Base-by-base conservation (phyloP, 306 rosid species). In the Geum urbanum region DNA sequence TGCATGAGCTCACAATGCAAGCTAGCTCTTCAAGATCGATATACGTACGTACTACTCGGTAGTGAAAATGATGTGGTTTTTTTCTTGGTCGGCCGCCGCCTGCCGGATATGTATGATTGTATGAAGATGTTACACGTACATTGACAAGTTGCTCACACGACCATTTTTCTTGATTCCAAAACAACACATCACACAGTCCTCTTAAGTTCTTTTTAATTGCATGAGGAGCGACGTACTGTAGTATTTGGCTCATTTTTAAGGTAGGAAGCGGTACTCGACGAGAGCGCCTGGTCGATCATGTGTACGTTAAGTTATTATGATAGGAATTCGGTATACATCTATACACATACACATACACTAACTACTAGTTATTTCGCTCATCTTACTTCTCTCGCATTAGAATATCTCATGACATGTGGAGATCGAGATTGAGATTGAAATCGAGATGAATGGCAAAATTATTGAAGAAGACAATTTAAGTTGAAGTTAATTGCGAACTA, bases 401-500 rank as follows among this genome's bases (percentile, higher is more conserved):
- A 83, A 86, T 59, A 32, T 59, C 64, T 32, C 45, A 35, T 59
- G 72, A 74, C 79, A 87, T 68, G 91, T 79, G 91, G 66, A 74
- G 82, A 32, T 32, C 2, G 27, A n/a, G n/a, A n/a, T n/a, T n/a
- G 37, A 32, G 37, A 32, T 32, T 32, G 37, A 32, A 2, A 24
- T 24, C 27, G 37, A 32, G 79, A 69, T 62, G 72, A 50, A 66
- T 75, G 83, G 62, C 65, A 50, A 59, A 75, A 85, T 84, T 84
- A 87, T 81, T 80, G 87, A 87, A 32, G 37, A 32, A 32, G 37
- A 80, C 80, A 81, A 67, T 81, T 68, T 82, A 80, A 82, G 72
- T 78, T 68, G 46, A 60, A 60, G 47, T 60, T 58, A n/a, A n/a
- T n/a, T 8, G 84, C 64, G 71, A 57, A 57, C 41, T 57, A 83